Percentiles rank a stretch among this genome's conserved stretches.
phyloP scores from a whole-genome alignment of 495 filamentous ascomycete genomes.

The Penicillium angulare region DNA sequence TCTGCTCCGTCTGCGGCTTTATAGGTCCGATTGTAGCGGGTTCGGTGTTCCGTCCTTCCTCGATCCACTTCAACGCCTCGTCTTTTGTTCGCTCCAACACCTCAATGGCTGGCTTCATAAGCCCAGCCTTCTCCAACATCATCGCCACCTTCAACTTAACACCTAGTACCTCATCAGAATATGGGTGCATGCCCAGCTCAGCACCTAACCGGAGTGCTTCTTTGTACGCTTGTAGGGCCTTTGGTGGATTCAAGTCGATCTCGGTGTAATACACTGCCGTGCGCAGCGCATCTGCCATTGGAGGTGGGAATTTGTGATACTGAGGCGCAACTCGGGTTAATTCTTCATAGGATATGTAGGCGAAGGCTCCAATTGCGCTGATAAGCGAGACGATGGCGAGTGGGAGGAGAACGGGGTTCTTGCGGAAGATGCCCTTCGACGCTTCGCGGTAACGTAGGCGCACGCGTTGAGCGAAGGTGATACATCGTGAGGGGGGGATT shows the following conservation, averaged over 20 bases:
- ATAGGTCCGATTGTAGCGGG: conserved; percentile 22
- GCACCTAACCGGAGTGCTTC: conserved; percentile 68
- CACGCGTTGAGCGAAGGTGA: conserved; percentile 27
- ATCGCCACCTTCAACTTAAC: conserved; percentile 78
- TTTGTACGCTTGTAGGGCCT: conserved; percentile 78
- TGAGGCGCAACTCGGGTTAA: conserved; percentile 58
- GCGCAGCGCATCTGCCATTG: conserved; percentile 78
- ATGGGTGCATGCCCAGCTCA: conserved; percentile 76
- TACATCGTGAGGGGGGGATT: conserved; percentile 16
- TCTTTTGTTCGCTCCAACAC: conserved; percentile 62
- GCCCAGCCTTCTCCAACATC: conserved; percentile 72
- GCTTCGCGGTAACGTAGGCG: conserved; percentile 36
- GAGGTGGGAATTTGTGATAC: conserved; percentile 76
- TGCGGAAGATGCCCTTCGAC: conserved; percentile 46
- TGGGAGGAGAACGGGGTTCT: conserved; percentile 44
- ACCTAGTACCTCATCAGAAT: conserved; percentile 84
- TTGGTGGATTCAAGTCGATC: conserved; percentile 62
- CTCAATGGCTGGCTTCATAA: conserved; percentile 63
- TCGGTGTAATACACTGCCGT: conserved; percentile 85
- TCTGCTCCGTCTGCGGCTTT: conserved; percentile 23
- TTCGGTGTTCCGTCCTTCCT: conserved; percentile 45
- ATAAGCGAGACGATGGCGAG: conserved; percentile 50
- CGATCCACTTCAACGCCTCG: conserved; percentile 56
- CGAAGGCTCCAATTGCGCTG: conserved; percentile 32
- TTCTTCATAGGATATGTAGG: conserved; percentile 60